These are phyloP conservation scores for Dipodascopsis uninucleata DNA, from an alignment of 805 yeast genomes.

Conservation along the genomic window DNA sequence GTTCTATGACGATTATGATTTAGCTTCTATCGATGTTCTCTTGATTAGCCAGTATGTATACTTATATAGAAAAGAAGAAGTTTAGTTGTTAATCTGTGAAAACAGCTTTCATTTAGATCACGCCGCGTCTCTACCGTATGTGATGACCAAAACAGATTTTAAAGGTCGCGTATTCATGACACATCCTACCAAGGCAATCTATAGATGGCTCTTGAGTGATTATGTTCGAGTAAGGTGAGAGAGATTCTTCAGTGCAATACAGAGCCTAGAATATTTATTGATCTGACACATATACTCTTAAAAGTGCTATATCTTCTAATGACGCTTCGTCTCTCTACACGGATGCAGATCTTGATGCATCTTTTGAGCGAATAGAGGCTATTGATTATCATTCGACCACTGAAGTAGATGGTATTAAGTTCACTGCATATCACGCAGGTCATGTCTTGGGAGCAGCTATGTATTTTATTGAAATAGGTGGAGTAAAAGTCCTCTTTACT, in stretches of 20 bases:
- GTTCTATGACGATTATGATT: constrained; percentile 90
- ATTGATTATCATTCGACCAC: constrained; percentile 93
- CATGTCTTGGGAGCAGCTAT: constrained; percentile 98
- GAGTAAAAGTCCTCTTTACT: constrained; percentile 80
- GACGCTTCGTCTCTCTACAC: constrained; percentile 56
- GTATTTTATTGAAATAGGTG: constrained; percentile 94
- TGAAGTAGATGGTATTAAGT: constrained; percentile 89
- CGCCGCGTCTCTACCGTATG: constrained; percentile 96
- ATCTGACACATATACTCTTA: not conserved
- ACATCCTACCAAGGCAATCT: constrained; percentile 97
- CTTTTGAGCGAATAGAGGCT: constrained; percentile 88
- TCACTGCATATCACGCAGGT: constrained; percentile 99
- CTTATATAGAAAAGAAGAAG: not conserved
- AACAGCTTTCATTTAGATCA: constrained; percentile 86
- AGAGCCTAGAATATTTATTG: not conserved
- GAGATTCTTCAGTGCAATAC: not conserved
- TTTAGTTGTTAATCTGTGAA: not conserved
- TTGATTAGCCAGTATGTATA: constrained; percentile 65
- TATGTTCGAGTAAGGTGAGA: constrained; percentile 80
- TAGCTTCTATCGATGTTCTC: constrained; percentile 78
- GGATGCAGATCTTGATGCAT: constrained; percentile 82
- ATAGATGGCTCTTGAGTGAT: constrained; percentile 91
- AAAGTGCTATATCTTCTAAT: constrained; percentile 17
- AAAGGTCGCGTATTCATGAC: constrained; percentile 98
- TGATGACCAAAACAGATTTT: constrained; percentile 93